A percentile compares a stretch with the other conserved stretches of the same genome.
These are phyloP conservation scores for Sporothrix brasiliensis DNA, from an alignment of 2,329 filamentous ascomycete genomes.

Conservation along the genomic window DNA sequence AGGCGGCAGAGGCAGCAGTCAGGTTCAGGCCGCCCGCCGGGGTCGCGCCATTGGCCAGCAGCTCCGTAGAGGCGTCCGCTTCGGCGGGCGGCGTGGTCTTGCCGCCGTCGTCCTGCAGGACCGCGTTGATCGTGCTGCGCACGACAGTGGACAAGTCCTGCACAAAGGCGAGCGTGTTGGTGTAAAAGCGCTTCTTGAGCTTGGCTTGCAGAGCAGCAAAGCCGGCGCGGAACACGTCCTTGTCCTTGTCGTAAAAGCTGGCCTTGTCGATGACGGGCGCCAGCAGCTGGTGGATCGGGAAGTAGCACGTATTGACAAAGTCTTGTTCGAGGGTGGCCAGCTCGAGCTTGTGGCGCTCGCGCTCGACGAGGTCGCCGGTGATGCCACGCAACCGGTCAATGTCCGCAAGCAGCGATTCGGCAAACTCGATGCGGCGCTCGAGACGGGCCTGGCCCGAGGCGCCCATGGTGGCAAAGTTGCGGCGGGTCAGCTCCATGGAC, in stretches of 20 bases:
- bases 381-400: constrained; percentile 74
- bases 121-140: constrained; percentile 52
- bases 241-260: constrained; percentile 66
- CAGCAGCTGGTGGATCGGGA: constrained; percentile 78
- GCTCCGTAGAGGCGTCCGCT: background rate
- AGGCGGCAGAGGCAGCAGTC: background rate
- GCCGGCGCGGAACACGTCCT: constrained; percentile 59
- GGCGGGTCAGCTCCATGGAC: constrained; percentile 93
- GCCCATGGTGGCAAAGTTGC: constrained; percentile 96
- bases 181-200: constrained; percentile 61
- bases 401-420: constrained; percentile 72
- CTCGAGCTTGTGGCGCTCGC: constrained; percentile 77
- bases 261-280: constrained; percentile 79
- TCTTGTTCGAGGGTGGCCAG: constrained; percentile 74
- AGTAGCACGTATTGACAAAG: constrained; percentile 87
- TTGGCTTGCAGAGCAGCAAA: constrained; percentile 55
- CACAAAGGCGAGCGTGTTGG: constrained; percentile 60
- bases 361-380: constrained; percentile 69
- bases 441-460: constrained; percentile 77
- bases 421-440: constrained; percentile 84
- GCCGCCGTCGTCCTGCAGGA: constrained; percentile 38
- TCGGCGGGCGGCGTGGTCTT: constrained; percentile 40
- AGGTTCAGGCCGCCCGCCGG: background rate
- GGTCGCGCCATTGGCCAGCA: background rate
- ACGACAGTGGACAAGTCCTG: constrained; percentile 61